These are phyloP conservation scores for Gremmenia infestans DNA, from an alignment of 2,329 filamentous ascomycete genomes.

Conservation along the genomic window DNA sequence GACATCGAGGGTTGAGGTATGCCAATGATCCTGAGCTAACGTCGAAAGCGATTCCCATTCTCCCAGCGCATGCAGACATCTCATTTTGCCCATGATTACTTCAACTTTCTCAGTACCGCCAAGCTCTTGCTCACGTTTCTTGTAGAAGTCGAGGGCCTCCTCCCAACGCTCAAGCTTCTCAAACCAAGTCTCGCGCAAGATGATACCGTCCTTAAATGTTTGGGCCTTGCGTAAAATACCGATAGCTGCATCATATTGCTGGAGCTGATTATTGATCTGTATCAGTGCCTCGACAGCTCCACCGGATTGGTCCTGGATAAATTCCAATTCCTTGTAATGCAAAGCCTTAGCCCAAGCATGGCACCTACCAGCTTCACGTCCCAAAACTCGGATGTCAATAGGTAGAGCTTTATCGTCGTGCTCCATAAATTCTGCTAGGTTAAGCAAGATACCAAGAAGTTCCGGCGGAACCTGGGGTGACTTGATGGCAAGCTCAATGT, in stretches of 20 bases:
- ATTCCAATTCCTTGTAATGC: slow-evolving; percentile 98
- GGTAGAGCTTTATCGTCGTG: slow-evolving; percentile 97
- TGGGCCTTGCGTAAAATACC: slow-evolving; percentile 96
- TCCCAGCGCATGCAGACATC: slow-evolving; percentile 91
- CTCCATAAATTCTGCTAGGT: slow-evolving; percentile 99
- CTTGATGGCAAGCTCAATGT: slow-evolving; percentile 91
- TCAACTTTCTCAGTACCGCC: slow-evolving; percentile 87
- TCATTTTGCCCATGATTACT: slow-evolving; percentile 99
- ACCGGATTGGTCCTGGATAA: slow-evolving; percentile 94
- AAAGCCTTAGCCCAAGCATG: slow-evolving; percentile 97
- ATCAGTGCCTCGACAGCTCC: slow-evolving; percentile 95
- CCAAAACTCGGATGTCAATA: slow-evolving; percentile 92
- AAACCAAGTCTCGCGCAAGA: slow-evolving; percentile 97
- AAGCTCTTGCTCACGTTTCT: slow-evolving; percentile 73
- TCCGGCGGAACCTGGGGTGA: slow-evolving; percentile 95
- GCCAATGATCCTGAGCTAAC: slow-evolving; percentile 89
- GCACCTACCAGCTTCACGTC: slow-evolving; percentile 91
- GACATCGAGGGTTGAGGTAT: slow-evolving; percentile 80
- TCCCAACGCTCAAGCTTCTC: slow-evolving; percentile 98
- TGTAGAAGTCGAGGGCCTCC: slow-evolving; percentile 88
- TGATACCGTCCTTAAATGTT: slow-evolving; percentile 86
- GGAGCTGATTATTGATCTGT: slow-evolving; percentile 98
- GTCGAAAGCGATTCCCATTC: slow-evolving; percentile 94
- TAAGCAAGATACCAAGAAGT: slow-evolving; percentile 87
- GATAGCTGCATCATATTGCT: slow-evolving; percentile 97